Percentiles rank a stretch among this genome's conserved stretches.
These are phyloP conservation scores for Cystobasidium tubakii DNA, from an alignment of 768 basidiomycete species.

Conservation along the genomic window DNA sequence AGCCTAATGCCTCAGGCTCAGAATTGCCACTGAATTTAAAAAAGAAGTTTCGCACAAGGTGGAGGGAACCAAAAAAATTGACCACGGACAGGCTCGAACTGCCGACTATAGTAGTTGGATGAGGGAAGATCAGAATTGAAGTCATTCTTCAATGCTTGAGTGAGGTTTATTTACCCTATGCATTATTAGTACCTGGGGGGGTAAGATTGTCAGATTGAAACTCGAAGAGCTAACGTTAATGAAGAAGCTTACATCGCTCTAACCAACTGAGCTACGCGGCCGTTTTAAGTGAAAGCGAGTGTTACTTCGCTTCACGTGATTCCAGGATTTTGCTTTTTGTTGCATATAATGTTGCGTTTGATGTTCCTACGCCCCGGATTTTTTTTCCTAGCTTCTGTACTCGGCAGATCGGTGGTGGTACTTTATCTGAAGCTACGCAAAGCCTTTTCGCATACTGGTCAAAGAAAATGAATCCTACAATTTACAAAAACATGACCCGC, in stretches of 20 bases:
- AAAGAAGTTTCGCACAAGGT: neutral
- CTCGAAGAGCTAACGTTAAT: neutral
- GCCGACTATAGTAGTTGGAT: neutral
- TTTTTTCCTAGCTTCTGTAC: too few species aligned
- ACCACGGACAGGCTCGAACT: constrained; percentile 19
- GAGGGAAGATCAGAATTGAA: neutral
- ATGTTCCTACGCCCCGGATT: too few species aligned
- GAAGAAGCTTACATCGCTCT: neutral
- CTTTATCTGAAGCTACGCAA: too few species aligned
- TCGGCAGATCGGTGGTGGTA: too few species aligned
- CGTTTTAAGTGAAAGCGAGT: neutral
- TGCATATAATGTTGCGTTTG: too few species aligned
- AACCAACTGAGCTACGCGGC: constrained; percentile 24
- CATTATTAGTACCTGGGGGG: constrained; percentile 6
- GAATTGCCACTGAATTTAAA: too few species aligned
- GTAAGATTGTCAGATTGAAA: neutral
- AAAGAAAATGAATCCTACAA: too few species aligned
- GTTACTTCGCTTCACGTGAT: neutral
- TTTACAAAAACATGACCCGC: too few species aligned
- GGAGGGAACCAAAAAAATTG: neutral
- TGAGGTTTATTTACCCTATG: constrained; percentile 3
- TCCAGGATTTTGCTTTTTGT: too few species aligned
- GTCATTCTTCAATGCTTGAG: neutral
- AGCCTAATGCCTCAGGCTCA: too few species aligned
- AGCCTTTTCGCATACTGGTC: too few species aligned